Percentiles rank a stretch among this genome's conserved stretches.
phyloP scores from a whole-genome alignment of 768 basidiomycete genomes.

The Tylopilus intermedius region DNA sequence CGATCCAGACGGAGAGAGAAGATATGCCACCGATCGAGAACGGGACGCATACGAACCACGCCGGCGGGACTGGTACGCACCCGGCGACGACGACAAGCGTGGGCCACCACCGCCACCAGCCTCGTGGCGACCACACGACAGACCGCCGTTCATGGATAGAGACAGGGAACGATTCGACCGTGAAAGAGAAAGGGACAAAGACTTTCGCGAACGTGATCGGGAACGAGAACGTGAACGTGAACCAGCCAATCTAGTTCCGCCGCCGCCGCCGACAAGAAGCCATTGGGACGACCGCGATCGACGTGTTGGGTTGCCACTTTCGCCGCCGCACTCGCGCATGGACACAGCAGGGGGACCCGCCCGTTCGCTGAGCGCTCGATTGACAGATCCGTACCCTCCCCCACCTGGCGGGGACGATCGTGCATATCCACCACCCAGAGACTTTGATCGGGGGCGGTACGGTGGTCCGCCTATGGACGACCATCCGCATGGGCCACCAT shows the following conservation, averaged over 20 bases:
- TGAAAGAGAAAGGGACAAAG: conserved; percentile 28
- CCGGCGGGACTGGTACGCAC: conserved; percentile 28
- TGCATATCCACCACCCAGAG: conserved; percentile 23
- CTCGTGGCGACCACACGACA: conserved; percentile 34
- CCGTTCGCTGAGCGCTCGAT: conserved; percentile 27
- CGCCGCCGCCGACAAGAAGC: conserved; percentile 21
- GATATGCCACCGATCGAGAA: conserved; percentile 27
- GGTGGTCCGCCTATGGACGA: conserved; percentile 10
- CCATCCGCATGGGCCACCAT: conserved; percentile 12
- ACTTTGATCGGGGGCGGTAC: conserved; percentile 30
- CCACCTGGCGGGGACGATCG: conserved; percentile 20
- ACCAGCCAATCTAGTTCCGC: conserved; percentile 4
- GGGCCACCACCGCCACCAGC: conserved; percentile 6
- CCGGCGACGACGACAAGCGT: conserved; percentile 41
- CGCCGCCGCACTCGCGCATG: conserved; percentile 20
- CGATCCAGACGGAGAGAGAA: conserved; percentile 32
- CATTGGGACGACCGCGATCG: conserved; percentile 42
- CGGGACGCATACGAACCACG: conserved; percentile 31
- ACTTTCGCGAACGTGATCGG: conserved; percentile 35
- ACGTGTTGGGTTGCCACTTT: conserved; percentile 24
- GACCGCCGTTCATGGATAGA: conserved; percentile 22
- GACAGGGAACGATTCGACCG: conserved; percentile 41
- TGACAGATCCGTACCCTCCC: conserved; percentile 25
- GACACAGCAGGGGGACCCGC: conserved; percentile 9
- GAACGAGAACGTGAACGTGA: conserved; percentile 23